Conservation (phyloP, 768 basidiomycete genomes). For the Grammothele lineata region DNA sequence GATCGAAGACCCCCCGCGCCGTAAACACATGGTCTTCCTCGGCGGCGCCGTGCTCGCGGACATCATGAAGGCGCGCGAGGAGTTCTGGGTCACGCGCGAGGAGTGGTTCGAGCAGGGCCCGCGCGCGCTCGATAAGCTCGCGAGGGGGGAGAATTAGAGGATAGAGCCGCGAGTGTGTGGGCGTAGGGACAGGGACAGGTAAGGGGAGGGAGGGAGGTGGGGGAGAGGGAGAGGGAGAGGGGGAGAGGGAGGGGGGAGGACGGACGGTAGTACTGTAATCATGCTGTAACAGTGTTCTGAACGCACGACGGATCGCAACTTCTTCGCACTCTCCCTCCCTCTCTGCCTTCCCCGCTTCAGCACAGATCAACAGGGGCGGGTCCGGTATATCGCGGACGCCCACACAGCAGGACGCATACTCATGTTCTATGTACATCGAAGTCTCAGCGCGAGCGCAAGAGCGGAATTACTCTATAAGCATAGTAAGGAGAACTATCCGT, state of each 20-base stretch:
- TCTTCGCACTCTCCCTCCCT: too few relatives aligned
- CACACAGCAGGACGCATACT: too few relatives aligned
- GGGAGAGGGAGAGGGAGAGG: conserved; percentile 2
- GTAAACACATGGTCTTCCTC: conserved; percentile 99
- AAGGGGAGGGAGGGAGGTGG: neutral
- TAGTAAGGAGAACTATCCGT: too few relatives aligned
- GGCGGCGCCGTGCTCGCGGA: conserved; percentile 98
- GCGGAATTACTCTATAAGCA: too few relatives aligned
- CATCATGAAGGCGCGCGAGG: conserved; percentile 93
- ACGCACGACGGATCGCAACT: conserved; percentile 1
- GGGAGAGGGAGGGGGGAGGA: neutral
- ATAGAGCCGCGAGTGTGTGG: neutral
- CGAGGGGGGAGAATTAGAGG: conserved; percentile 47
- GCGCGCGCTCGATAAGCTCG: conserved; percentile 81
- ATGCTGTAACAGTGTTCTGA: conserved; percentile 5
- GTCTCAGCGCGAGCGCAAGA: too few relatives aligned
- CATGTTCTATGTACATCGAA: too few relatives aligned
- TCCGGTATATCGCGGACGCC: too few relatives aligned
- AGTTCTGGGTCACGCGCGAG: conserved; percentile 93
- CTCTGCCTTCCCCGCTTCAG: too few relatives aligned
- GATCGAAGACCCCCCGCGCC: conserved; percentile 95
- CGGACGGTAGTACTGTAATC: conserved; percentile 4
- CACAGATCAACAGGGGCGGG: too few relatives aligned
- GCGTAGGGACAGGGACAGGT: too few relatives aligned
- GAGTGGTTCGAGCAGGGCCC: conserved; percentile 95